Base-by-base conservation (phyloP, 2,329 filamentous ascomycete genomes). In the Paradendryphiella salina region DNA sequence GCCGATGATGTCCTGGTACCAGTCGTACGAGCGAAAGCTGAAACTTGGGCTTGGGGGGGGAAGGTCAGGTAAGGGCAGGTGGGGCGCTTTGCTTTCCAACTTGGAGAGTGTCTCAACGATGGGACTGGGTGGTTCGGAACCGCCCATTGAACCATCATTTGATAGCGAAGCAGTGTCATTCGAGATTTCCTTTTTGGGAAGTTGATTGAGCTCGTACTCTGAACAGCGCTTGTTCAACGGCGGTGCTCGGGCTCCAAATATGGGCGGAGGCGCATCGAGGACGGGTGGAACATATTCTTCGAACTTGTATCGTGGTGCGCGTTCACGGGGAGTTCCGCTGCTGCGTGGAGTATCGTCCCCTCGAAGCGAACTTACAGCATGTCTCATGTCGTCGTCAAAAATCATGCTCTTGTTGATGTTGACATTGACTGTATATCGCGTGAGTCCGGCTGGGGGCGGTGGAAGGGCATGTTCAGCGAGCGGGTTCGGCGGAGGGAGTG, bases 331-430 rank as follows among this genome's bases (percentile, higher is more conserved):
- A n/a, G 44, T 56, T 8, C n/a, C 39, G 23, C 50, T 38, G 8
- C 51, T 48, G 6, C 53, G 45, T n/a, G 46, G 45, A 37, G 59
- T 50, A 31, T 52, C 52, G 35, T 51, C 48, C 21, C 50, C 39
- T 37, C 46, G 57, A 26, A 54, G 20, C 18, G 54, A 29, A 39
- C 44, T 57, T 9, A 57, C 59, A 17, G 55, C 54, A n/a, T 54
- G 54, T 41, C 61, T 61, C 52, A 59, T 57, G 15, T 59, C 50
- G 18, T 66, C 61, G 21, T 66, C 63, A 23, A 66, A 63, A 1
- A 66, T 62, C 58, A 63, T 66, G 51, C 63, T 66, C 45, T 66
- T 66, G 40, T 64, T 63, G 42, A 66, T 66, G 23, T 57, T 66
- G 33, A 66, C 63, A 9, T 66, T 66, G 21, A 66, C 50, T 3